Evolutionary conservation across 345 rosid genomes (phyloP).

Genomic region (Alliaria petiolata): DNA sequence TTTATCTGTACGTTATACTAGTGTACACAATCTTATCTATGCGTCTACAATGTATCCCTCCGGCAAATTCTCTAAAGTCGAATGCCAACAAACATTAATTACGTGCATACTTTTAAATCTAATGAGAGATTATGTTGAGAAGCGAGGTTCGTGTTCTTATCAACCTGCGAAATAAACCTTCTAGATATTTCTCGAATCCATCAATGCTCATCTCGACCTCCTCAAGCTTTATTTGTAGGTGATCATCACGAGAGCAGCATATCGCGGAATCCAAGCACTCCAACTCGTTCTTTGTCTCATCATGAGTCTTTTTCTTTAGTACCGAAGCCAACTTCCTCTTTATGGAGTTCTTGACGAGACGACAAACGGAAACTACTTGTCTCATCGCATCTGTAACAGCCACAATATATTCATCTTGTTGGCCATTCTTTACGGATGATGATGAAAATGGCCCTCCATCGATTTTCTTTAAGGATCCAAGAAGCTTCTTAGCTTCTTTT

Average conservation of each 20-base stretch:
- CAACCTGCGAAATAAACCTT: constrained; percentile 52
- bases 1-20: background rate
- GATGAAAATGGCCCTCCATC: constrained; percentile 21
- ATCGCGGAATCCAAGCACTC: constrained; percentile 40
- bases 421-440: background rate
- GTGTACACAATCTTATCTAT: background rate
- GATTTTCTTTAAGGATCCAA: constrained; percentile 44
- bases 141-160: constrained; percentile 58
- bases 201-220: constrained; percentile 42
- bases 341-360: constrained; percentile 43
- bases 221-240: constrained; percentile 38
- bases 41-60: background rate
- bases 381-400: constrained; percentile 42
- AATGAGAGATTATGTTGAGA: constrained; percentile 61
- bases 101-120: background rate
- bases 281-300: constrained; percentile 38
- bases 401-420: constrained; percentile 35
- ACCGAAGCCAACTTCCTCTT: constrained; percentile 47
- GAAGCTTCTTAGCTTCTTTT: constrained; percentile 49
- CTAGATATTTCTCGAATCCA: constrained; percentile 49
- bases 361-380: constrained; percentile 33
- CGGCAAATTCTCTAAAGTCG: constrained; percentile 3
- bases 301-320: constrained; percentile 37
- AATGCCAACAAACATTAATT: background rate
- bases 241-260: background rate